Percentiles rank a stretch among this genome's conserved stretches.
These are phyloP conservation scores for Globisporangium emineosum DNA, from an alignment of 352 stramenopile species.

Conservation along the genomic window DNA sequence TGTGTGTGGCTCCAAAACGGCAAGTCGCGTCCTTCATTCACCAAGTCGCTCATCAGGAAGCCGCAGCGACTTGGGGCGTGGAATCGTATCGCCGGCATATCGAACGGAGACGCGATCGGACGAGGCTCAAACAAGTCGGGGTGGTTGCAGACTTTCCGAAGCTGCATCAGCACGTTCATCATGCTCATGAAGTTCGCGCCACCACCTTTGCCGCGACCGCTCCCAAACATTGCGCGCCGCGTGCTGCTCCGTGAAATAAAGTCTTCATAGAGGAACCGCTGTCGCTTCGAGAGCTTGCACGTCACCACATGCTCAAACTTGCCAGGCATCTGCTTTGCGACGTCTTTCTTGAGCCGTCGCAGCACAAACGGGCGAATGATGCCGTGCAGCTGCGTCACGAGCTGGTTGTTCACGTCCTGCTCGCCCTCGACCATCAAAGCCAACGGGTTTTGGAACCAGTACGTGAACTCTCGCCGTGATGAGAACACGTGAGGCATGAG, in stretches of 20 bases:
- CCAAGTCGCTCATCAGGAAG: slow-evolving; percentile 43
- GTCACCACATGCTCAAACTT: slow-evolving; percentile 98
- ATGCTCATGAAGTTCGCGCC: slow-evolving; percentile 94
- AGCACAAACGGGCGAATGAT: slow-evolving; percentile 99
- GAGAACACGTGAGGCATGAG: slow-evolving; percentile 98
- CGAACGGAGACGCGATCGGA: slow-evolving; percentile 95
- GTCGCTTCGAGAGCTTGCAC: slow-evolving; percentile 92
- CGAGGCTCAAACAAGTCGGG: slow-evolving; percentile 98
- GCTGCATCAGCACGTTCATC: slow-evolving; percentile 99
- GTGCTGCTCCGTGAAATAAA: slow-evolving; percentile 96
- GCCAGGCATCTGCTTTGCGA: slow-evolving; percentile 95
- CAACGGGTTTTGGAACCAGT: slow-evolving; percentile 98
- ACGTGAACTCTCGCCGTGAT: slow-evolving; percentile 93
- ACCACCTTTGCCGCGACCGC: slow-evolving; percentile 87
- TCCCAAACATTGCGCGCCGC: slow-evolving; percentile 83
- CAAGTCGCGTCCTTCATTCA: slow-evolving; percentile 29
- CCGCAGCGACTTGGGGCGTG: slow-evolving; percentile 33
- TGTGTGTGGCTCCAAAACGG: slow-evolving; percentile 31
- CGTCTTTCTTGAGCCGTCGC: slow-evolving; percentile 96
- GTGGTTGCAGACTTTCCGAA: slow-evolving; percentile 97
- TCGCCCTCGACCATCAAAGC: slow-evolving; percentile 75
- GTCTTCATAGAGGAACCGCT: slow-evolving; percentile 98
- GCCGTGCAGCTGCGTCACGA: slow-evolving; percentile 94
- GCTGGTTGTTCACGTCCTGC: slow-evolving; percentile 75
- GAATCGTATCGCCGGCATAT: slow-evolving; percentile 45